phyloP scores from a whole-genome alignment of 2,329 filamentous ascomycete species.

The Hypoxylon sp. region DNA sequence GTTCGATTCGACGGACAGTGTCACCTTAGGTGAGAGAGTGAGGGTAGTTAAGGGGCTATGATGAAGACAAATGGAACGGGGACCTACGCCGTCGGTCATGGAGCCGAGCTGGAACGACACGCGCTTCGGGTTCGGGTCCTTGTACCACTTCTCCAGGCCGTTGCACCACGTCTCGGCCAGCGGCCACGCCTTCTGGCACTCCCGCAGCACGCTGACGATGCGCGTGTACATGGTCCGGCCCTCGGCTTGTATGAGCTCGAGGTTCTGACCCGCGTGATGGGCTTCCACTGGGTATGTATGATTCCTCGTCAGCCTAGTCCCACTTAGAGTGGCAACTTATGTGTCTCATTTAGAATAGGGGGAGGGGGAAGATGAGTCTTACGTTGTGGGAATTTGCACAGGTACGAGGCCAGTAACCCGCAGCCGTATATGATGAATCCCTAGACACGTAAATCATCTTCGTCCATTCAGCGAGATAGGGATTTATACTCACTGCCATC shows the following conservation, averaged over 20 bases:
- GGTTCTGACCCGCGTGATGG: conserved; percentile 42
- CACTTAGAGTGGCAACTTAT: neutral
- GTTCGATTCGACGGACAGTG: neutral
- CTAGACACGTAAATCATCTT: conserved; percentile 35
- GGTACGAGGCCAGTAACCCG: conserved; percentile 59
- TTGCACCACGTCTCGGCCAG: conserved; percentile 62
- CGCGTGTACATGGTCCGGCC: conserved; percentile 57
- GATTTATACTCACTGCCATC: conserved; percentile 53
- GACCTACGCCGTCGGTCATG: conserved; percentile 59
- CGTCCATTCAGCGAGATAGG: neutral
- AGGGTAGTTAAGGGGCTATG: neutral
- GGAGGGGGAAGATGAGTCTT: too few relatives aligned
- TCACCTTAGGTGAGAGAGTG: neutral
- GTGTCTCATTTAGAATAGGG: neutral
- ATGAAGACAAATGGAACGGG: too few relatives aligned
- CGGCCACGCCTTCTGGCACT: conserved; percentile 61
- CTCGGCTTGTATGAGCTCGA: conserved; percentile 51
- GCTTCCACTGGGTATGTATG: conserved; percentile 38
- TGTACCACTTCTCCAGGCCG: conserved; percentile 56
- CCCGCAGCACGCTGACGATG: conserved; percentile 55
- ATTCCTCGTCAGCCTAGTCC: conserved; percentile 21
- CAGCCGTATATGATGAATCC: conserved; percentile 64
- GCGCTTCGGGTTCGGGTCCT: conserved; percentile 52
- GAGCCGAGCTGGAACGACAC: conserved; percentile 52
- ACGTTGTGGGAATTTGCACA: conserved; percentile 61